Conservation (phyloP, 1,139 yeast species). For the Meyerozyma sp. region DNA sequence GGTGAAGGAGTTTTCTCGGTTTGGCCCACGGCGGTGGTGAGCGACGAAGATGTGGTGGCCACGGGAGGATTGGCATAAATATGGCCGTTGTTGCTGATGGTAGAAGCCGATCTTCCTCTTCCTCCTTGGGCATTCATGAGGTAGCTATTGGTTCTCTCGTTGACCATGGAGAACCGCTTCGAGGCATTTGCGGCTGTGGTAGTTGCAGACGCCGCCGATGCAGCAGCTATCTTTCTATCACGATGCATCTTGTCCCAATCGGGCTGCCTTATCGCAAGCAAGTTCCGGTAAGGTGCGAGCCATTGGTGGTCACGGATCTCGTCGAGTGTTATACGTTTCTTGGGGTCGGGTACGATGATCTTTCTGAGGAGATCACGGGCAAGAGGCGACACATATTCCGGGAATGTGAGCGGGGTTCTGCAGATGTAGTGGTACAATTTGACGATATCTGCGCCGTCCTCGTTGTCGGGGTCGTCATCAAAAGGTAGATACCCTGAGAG, state of each 20-base stretch:
- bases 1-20: constrained; percentile 16
- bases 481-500: constrained; percentile 95
- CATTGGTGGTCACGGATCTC: constrained; percentile 81
- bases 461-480: constrained; percentile 96
- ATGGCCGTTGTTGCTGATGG: constrained; percentile 27
- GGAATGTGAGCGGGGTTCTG: constrained; percentile 86
- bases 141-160: constrained; percentile 37
- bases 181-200: constrained; percentile 6
- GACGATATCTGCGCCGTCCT: constrained; percentile 92
- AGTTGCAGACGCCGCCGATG: constrained; percentile 4
- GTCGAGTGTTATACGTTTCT: constrained; percentile 60
- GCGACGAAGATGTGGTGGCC: constrained; percentile 50
- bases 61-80: constrained; percentile 40
- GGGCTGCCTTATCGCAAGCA: constrained; percentile 75
- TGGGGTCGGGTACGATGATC: constrained; percentile 85
- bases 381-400: constrained; percentile 86
- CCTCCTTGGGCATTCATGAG: constrained; percentile 21
- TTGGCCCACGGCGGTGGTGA: constrained; percentile 42
- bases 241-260: constrained; percentile 77
- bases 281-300: constrained; percentile 76
- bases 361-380: constrained; percentile 87
- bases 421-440: constrained; percentile 89
- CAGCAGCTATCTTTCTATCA: constrained; percentile 18
- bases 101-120: constrained; percentile 6
- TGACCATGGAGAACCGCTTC: constrained; percentile 44